A percentile compares a stretch with the other conserved stretches of the same genome.
phyloP scores from a whole-genome alignment of 192 early-diverging fungal species.

The Neocallimastix lanati region DNA sequence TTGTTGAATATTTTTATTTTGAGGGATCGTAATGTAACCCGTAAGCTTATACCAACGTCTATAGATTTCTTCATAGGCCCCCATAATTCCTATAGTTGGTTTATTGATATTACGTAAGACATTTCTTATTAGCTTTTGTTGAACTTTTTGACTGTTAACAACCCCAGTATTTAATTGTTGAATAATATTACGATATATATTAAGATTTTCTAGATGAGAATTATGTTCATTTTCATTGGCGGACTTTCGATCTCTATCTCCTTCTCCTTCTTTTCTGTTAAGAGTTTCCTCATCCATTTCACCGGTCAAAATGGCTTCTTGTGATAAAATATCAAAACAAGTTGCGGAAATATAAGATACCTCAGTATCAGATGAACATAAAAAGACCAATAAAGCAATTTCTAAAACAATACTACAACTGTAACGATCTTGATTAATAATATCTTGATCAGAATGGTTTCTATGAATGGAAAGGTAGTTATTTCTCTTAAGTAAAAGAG shows the following conservation, averaged over 20 bases:
- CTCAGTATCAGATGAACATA: slow-evolving; percentile 54
- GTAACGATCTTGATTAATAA: slow-evolving; percentile 41
- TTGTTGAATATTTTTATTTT: slow-evolving; percentile 11
- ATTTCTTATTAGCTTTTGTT: slow-evolving; percentile 58
- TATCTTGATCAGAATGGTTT: slow-evolving; percentile 23
- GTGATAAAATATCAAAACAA: slow-evolving; percentile 52
- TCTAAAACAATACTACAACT: slow-evolving; percentile 54
- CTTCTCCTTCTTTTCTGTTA: slow-evolving; percentile 12
- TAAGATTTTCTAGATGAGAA: not conserved
- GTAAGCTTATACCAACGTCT: slow-evolving; percentile 50
- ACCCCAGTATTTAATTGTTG: not conserved
- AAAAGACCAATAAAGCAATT: slow-evolving; percentile 49
- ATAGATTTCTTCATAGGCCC: slow-evolving; percentile 68
- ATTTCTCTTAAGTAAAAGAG: slow-evolving; percentile 12
- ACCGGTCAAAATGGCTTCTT: slow-evolving; percentile 51
- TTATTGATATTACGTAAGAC: slow-evolving; percentile 42
- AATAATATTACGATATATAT: not conserved
- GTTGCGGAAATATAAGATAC: slow-evolving; percentile 32
- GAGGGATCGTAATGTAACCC: slow-evolving; percentile 1
- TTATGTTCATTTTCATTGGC: slow-evolving; percentile 49
- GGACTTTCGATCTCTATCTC: slow-evolving; percentile 52
- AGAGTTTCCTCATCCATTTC: slow-evolving; percentile 22
- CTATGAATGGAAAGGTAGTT: slow-evolving; percentile 26
- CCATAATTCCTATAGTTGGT: slow-evolving; percentile 53
- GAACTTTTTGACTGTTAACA: slow-evolving; percentile 36